Base-by-base conservation (phyloP, 139 green algal species). In the Edaphochlamys debaryana region DNA sequence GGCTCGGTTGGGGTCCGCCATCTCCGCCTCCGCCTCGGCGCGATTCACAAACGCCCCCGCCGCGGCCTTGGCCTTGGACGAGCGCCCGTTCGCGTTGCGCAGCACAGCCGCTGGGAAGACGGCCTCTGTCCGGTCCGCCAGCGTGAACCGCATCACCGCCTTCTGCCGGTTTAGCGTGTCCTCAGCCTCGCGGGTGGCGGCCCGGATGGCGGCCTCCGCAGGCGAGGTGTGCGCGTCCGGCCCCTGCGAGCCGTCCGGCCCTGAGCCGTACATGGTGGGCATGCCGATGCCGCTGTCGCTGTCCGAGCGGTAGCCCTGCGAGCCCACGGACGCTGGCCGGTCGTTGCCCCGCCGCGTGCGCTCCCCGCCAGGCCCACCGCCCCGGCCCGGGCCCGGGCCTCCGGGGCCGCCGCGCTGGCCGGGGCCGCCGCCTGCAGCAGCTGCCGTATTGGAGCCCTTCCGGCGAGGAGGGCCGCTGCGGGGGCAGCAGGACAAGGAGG, bases 1-100 rank as follows among this genome's bases (percentile, higher is more conserved):
- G 13, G 87, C 87, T 1, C 84, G 64, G 0, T 63, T 40, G 8
- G 87, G 82, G 78, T 88, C 82, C 25, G 42, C 11, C 32, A 42
- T 56, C 73, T 89, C 85, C 11, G 56, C 79, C 41, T 89, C 85
- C 27, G 85, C 85, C 34, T 80, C 83, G 9, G 42, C 41, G 20
- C 66, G 48, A 66, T 69, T 84, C 48, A 84, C 78, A 29, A 84
- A 84, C 4, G 78, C 48, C 3, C 48, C 66, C n/a, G 70, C 78
- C 0, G 66, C 67, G 36, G 78, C 64, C 37, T 70, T 60, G 6
- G 78, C 78, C 20, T 25, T 42, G 40, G 6, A 22, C 27, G 66
- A 25, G 8, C 78, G 78, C 17, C 23, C 17, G n/a, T 77, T 48
- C 4, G 66, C 78, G 38, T 22, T 32, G 2, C 32, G 41, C 36